Conservation (phyloP, 192 early-diverging fungal genomes). For the Geranomyces michiganensis region DNA sequence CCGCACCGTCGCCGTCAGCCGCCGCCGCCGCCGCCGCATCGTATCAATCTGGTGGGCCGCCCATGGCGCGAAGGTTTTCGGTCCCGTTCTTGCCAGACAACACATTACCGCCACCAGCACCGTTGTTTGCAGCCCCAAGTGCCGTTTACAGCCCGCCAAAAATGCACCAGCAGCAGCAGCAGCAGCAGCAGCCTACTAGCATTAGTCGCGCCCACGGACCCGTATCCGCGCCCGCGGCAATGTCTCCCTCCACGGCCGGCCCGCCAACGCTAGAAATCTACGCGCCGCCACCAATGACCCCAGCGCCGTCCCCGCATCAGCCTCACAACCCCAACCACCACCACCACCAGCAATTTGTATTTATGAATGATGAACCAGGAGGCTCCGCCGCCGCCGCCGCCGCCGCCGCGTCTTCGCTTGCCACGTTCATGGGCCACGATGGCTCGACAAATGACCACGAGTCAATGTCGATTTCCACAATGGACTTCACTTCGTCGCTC, state of each 20-base stretch:
- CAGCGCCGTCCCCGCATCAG: too few species aligned
- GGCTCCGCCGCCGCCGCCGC: too few species aligned
- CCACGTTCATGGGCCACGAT: too few species aligned
- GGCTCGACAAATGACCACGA: too few species aligned
- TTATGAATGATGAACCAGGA: slow-evolving; percentile 31
- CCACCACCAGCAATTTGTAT: slow-evolving; percentile 19
- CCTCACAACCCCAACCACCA: neutral
- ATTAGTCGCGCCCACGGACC: neutral
- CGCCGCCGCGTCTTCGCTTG: too few species aligned
- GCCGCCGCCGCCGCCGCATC: neutral
- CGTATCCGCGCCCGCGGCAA: neutral
- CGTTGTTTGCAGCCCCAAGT: slow-evolving; percentile 15
- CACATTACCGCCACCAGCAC: neutral
- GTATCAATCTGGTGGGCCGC: neutral
- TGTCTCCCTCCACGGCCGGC: neutral
- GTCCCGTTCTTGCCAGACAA: slow-evolving; percentile 5
- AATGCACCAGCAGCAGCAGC: neutral
- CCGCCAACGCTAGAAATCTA: neutral
- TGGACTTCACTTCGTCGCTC: too few species aligned
- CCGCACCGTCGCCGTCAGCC: neutral
- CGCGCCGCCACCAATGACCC: neutral
- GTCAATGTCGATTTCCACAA: too few species aligned
- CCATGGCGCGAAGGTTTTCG: slow-evolving; percentile 7
- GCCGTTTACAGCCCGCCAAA: neutral
- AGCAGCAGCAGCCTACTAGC: neutral